Conservation (phyloP, 495 filamentous ascomycete species). For the Annulohypoxylon maeteangense region DNA sequence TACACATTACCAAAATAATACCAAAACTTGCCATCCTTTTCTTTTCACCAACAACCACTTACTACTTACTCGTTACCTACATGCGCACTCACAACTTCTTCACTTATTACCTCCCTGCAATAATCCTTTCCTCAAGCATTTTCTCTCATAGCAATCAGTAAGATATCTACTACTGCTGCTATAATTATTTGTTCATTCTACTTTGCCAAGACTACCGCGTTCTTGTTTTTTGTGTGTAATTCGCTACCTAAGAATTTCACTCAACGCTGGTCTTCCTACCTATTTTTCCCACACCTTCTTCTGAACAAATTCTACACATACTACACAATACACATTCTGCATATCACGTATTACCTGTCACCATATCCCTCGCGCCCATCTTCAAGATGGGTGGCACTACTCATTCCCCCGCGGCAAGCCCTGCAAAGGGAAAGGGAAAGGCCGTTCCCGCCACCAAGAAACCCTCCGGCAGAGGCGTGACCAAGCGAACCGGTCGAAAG, state of each 20-base stretch:
- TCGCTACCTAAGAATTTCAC: constrained; percentile 27
- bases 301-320: not conserved
- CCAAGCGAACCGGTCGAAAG: constrained; percentile 48
- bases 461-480: constrained; percentile 33
- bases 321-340: not conserved
- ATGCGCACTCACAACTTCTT: not conserved
- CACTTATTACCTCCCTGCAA: not conserved
- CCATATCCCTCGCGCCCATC: not conserved
- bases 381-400: constrained; percentile 47
- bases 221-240: constrained; percentile 20
- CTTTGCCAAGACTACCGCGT: not conserved
- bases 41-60: not conserved
- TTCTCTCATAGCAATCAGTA: not conserved
- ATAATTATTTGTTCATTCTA: not conserved
- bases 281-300: not conserved
- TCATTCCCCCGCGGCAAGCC: constrained; percentile 46
- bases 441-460: constrained; percentile 34
- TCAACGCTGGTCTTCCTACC: constrained; percentile 10
- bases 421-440: constrained; percentile 44
- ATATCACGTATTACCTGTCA: not conserved
- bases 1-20: not conserved
- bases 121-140: not conserved
- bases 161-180: not conserved
- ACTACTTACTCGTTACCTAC: not conserved
- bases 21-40: not conserved